Evolutionary conservation across 140 eudicot genomes (phyloP).

Genomic region (Cichorium intybus): DNA sequence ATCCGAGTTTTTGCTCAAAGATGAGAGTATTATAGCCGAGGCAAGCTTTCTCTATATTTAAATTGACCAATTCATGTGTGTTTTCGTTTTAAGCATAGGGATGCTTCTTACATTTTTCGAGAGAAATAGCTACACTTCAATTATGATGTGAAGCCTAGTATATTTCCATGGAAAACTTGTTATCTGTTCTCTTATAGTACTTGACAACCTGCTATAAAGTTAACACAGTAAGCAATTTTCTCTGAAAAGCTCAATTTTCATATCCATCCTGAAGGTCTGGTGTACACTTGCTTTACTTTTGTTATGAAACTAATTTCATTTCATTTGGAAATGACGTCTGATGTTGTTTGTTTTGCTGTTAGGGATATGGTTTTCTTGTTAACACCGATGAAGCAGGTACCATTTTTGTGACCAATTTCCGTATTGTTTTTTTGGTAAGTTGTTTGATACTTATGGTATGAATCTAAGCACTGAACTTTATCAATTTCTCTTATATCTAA

Average conservation of each 20-base stretch:
- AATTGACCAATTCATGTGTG: background rate
- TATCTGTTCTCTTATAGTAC: no score
- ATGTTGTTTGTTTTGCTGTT: slow-evolving; percentile 25
- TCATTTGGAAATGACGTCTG: slow-evolving; percentile 14
- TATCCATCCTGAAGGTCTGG: slow-evolving; percentile 7
- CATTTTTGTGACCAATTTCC: slow-evolving; percentile 80
- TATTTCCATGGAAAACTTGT: background rate
- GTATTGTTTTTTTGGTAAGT: slow-evolving; percentile 89
- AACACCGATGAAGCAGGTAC: slow-evolving; percentile 92
- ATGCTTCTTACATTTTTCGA: slow-evolving; percentile 1
- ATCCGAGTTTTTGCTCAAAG: slow-evolving; percentile 54
- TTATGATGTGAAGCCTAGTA: background rate
- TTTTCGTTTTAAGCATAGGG: background rate
- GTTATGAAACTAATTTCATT: background rate
- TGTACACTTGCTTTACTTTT: slow-evolving; percentile 6
- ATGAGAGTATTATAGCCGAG: slow-evolving; percentile 55
- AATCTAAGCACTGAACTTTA: background rate
- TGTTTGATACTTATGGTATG: no score
- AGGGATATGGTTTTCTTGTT: slow-evolving; percentile 94
- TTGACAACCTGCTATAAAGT: no score
- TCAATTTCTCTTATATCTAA: slow-evolving; percentile 18
- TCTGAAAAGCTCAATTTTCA: background rate
- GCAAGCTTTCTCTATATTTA: slow-evolving; percentile 28
- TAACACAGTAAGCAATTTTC: no score
- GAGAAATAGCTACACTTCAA: background rate